These are phyloP conservation scores for Penium margaritaceum DNA, from an alignment of 139 green algal species.

Conservation along the genomic window DNA sequence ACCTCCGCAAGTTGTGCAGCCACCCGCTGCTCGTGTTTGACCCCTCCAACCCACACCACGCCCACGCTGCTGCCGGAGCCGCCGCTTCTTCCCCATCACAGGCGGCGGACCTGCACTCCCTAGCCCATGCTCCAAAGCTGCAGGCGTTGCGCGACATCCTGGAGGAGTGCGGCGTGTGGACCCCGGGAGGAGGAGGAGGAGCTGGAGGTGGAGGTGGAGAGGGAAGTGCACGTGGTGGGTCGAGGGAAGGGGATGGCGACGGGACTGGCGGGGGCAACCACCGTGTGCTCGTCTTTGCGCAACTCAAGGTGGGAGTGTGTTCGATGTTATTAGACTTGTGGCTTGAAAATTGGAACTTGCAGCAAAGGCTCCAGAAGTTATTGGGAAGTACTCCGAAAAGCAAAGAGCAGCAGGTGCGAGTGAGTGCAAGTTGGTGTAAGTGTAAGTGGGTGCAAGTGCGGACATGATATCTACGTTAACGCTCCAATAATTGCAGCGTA, in stretches of 20 bases:
- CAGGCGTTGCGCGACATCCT: constrained; percentile 79
- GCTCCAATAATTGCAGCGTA: too few species aligned
- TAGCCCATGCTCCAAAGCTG: constrained; percentile 82
- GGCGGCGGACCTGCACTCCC: constrained; percentile 38
- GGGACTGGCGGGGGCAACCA: constrained; percentile 49
- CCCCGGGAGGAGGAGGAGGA: constrained; percentile 26
- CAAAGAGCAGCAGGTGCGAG: too few species aligned
- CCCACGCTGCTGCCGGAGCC: constrained; percentile 26
- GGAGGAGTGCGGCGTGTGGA: constrained; percentile 70
- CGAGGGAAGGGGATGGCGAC: too few species aligned
- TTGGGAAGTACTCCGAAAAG: too few species aligned
- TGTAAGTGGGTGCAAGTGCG: too few species aligned
- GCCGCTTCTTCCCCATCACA: not conserved
- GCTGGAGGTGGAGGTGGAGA: constrained; percentile 3
- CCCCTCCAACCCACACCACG: constrained; percentile 54
- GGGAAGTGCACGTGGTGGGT: too few species aligned
- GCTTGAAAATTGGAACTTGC: too few species aligned
- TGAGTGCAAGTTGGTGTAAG: too few species aligned
- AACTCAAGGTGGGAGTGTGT: constrained; percentile 75
- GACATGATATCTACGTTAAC: too few species aligned
- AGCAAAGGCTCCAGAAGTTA: too few species aligned
- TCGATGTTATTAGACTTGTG: too few species aligned
- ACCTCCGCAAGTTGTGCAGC: constrained; percentile 88
- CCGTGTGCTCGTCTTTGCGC: constrained; percentile 89
- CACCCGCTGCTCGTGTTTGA: constrained; percentile 85